phyloP scores from a whole-genome alignment of 306 rosid species.

The Nissolia schottii region DNA sequence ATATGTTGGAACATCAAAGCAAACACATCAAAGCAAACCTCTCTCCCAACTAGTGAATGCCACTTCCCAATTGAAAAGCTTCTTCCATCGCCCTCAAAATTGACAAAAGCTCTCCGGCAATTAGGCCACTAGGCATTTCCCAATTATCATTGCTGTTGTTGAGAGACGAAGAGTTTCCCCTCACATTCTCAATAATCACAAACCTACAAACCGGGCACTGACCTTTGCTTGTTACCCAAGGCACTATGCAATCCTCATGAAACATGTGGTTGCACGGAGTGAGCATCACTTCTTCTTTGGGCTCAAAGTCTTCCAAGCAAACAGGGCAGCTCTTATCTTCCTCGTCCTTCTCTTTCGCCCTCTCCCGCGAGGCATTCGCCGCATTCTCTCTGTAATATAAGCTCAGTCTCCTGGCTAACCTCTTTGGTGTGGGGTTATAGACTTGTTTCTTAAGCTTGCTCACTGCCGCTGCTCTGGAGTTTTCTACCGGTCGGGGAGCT shows the following conservation, averaged over 20 bases:
- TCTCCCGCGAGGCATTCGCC: slow-evolving; percentile 3
- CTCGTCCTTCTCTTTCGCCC: slow-evolving; percentile 31
- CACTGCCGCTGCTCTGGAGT: slow-evolving; percentile 40
- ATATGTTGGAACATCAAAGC: not conserved
- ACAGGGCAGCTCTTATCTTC: slow-evolving; percentile 56
- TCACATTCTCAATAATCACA: slow-evolving; percentile 34
- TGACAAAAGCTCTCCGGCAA: slow-evolving; percentile 37
- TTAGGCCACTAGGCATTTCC: not conserved
- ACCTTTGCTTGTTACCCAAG: slow-evolving; percentile 63
- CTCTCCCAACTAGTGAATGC: not conserved
- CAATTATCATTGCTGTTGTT: slow-evolving; percentile 1
- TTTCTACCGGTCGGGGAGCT: slow-evolving; percentile 16
- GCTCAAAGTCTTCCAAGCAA: slow-evolving; percentile 80
- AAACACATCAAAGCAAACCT: not conserved
- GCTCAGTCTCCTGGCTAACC: slow-evolving; percentile 33
- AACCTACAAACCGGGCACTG: slow-evolving; percentile 80
- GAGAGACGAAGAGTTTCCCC: slow-evolving; percentile 19
- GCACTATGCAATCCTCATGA: slow-evolving; percentile 78
- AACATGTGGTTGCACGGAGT: slow-evolving; percentile 90
- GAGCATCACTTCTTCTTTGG: slow-evolving; percentile 54
- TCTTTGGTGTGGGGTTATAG: slow-evolving; percentile 43
- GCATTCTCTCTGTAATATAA: slow-evolving; percentile 46
- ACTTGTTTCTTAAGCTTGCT: slow-evolving; percentile 51
- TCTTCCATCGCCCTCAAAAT: slow-evolving; percentile 55
- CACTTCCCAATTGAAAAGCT: slow-evolving; percentile 24